phyloP scores from a whole-genome alignment of 2,329 filamentous ascomycete species.

The Epicoccum sorghinum region DNA sequence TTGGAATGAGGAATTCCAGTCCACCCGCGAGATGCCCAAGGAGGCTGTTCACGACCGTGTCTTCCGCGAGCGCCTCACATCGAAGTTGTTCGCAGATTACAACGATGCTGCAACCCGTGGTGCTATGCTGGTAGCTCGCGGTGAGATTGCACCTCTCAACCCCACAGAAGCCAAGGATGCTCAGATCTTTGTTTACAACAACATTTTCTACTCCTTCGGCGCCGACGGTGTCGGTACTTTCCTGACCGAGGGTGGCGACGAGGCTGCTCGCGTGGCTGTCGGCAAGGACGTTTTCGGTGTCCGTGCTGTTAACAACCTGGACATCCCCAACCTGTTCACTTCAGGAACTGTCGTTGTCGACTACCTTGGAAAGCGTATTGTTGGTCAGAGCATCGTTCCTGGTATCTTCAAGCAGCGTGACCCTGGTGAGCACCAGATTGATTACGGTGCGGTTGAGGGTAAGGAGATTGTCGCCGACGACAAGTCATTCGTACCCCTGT shows the following conservation, averaged over 20 bases:
- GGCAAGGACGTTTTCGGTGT: slow-evolving; percentile 97
- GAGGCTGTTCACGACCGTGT: slow-evolving; percentile 94
- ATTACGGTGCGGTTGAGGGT: slow-evolving; percentile 97
- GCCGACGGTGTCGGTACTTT: slow-evolving; percentile 98
- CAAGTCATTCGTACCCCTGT: slow-evolving; percentile 80
- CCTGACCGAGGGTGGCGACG: slow-evolving; percentile 92
- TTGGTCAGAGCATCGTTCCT: slow-evolving; percentile 96
- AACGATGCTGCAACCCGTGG: slow-evolving; percentile 93
- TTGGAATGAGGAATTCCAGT: slow-evolving; percentile 99
- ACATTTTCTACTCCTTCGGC: slow-evolving; percentile 98
- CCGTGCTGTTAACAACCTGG: slow-evolving; percentile 93
- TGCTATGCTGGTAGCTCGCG: slow-evolving; percentile 87
- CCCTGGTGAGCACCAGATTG: slow-evolving; percentile 96
- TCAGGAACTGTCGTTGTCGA: slow-evolving; percentile 96
- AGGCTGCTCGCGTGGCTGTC: slow-evolving; percentile 92
- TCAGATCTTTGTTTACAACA: slow-evolving; percentile 99
- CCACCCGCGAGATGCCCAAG: slow-evolving; percentile 89
- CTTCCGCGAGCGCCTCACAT: slow-evolving; percentile 90
- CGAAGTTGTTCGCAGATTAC: slow-evolving; percentile 97
- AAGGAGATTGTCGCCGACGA: slow-evolving; percentile 94
- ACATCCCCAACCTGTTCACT: slow-evolving; percentile 92
- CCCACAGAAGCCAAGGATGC: slow-evolving; percentile 91
- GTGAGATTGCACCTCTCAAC: slow-evolving; percentile 91
- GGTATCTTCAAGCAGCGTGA: slow-evolving; percentile 99
- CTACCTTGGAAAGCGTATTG: slow-evolving; percentile 95